Conservation (phyloP, 441 rosid species). For the Syzygium syzygioides region DNA sequence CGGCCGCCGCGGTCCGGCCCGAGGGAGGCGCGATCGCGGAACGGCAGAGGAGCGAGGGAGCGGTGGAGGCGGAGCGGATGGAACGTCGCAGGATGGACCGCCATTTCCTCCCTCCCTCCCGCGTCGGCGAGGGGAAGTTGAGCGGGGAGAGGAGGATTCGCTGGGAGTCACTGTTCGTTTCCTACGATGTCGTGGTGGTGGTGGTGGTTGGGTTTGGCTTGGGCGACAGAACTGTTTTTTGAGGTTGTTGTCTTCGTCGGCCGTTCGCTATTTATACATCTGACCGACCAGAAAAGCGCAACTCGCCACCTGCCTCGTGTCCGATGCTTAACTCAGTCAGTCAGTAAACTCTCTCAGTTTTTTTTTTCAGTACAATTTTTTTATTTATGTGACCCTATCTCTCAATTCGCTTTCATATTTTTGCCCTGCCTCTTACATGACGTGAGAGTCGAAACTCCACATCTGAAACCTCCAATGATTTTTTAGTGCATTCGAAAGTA, state of each 20-base stretch:
- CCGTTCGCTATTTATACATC: neutral
- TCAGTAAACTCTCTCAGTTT: no score
- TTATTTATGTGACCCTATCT: no score
- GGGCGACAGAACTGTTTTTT: neutral
- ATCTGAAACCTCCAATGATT: no score
- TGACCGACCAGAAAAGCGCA: neutral
- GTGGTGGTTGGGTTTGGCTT: neutral
- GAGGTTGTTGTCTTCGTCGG: neutral
- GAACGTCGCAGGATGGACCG: slow-evolving; percentile 27
- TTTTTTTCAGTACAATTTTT: no score
- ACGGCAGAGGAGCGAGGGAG: slow-evolving; percentile 14
- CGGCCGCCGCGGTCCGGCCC: neutral
- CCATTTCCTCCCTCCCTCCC: slow-evolving; percentile 18
- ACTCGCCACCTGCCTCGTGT: neutral
- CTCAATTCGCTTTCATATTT: no score
- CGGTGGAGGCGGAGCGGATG: slow-evolving; percentile 22
- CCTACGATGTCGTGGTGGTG: neutral
- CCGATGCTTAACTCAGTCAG: no score
- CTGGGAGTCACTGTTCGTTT: neutral
- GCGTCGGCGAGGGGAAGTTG: neutral
- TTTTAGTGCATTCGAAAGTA: no score
- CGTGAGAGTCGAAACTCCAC: no score
- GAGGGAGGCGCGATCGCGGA: slow-evolving; percentile 10
- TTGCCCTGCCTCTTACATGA: no score
- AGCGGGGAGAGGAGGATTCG: neutral